Evolutionary conservation across 2,329 filamentous ascomycete species (phyloP).

Genomic region (Bipolaris oryzae): DNA sequence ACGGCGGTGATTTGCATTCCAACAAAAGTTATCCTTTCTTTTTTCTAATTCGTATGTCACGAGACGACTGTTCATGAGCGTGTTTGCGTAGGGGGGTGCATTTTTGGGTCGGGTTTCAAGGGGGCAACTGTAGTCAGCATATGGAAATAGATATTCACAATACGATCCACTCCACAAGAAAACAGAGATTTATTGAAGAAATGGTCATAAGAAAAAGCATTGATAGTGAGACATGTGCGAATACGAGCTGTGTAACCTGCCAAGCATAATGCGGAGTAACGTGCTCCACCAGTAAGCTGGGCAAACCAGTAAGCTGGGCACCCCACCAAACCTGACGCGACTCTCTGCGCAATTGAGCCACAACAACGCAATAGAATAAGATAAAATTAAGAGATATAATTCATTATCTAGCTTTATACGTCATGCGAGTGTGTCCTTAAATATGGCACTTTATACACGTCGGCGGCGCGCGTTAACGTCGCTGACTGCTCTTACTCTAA

Average conservation of each 20-base stretch:
- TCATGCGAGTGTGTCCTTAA: too few relatives aligned
- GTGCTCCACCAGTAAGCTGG: too few relatives aligned
- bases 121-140: constrained; percentile 1
- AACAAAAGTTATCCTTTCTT: constrained; percentile 28
- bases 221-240: background rate
- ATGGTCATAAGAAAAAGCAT: background rate
- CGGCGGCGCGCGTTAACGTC: too few relatives aligned
- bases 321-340: too few relatives aligned
- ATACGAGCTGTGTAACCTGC: background rate
- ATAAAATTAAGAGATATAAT: too few relatives aligned
- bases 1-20: constrained; percentile 25
- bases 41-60: constrained; percentile 14
- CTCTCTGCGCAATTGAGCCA: too few relatives aligned
- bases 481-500: too few relatives aligned
- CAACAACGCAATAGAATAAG: too few relatives aligned
- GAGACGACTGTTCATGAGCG: constrained; percentile 1
- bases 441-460: too few relatives aligned
- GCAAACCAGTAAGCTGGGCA: too few relatives aligned
- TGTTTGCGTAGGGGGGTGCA: background rate
- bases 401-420: too few relatives aligned
- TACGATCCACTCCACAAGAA: background rate
- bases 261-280: background rate
- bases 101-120: background rate
- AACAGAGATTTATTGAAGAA: background rate
- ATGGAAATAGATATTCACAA: background rate